Evolutionary conservation across 352 stramenopile species (phyloP), one percentile per base, ranked within the genome.

Genomic region (Pythium grandisporangium): DNA sequence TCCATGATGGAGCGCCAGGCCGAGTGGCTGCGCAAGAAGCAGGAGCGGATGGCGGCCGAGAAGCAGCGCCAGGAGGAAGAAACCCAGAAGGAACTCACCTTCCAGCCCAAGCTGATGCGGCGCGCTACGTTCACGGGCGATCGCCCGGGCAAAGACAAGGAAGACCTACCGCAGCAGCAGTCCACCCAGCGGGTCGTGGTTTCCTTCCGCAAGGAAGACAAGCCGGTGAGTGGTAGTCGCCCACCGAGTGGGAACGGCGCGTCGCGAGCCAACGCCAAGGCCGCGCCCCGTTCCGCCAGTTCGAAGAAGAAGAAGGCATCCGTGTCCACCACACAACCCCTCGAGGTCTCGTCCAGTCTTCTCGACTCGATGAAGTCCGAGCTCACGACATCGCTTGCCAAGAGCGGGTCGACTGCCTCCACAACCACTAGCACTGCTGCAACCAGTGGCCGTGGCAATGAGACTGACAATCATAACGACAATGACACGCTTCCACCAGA

Each of bases 1-100:
- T 85, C 75, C 7, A 78, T 92, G 61, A 66, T 86, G 46, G 78
- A 92, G 48, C 71, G 78, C 4, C 78, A 92, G 29, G 66, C 76
- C 39, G 67, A 89, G 52, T 89, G 76, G 75, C 59, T 92, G 12
- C 45, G 53, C 23, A 84, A 84, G 56, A 92, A 89, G 24, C 66
- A 85, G 21, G 71, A 87, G 22, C 87, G 87, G 44, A 57, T 84
- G 43, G 73, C 75, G 24, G 62, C 54, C 8, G 75, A 89, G 45
- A 65, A 70, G 17, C 59, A 65, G 23, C 66, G 78, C 0, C 76
- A 88, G 24, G 61, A 67, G 6, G 67, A 83, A 27, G 78, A 89
- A 42, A 84, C 65, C 14, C 69, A 84, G 19, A 75, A 77, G 44
- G 78, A 92, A 41, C 63, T 92, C 14, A 92, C 78, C 17, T 92